Conservation (phyloP, 1,284 basidiomycete species). For the Apiotrichum laibachii region DNA sequence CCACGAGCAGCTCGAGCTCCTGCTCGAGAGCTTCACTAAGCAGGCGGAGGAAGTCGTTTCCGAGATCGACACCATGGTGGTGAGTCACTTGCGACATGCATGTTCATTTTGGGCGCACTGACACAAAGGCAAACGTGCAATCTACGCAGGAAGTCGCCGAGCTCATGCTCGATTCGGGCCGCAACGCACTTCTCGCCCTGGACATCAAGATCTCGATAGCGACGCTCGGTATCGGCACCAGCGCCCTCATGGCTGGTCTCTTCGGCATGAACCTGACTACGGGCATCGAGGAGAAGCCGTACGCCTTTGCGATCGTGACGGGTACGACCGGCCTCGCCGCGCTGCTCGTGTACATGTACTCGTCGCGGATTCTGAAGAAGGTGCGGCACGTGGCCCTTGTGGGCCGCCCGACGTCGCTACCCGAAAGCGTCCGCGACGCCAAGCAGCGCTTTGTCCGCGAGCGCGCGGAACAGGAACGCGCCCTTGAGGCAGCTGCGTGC, state of each 20-base stretch:
- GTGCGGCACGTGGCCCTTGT: slow-evolving; percentile 44
- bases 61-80: slow-evolving; percentile 83
- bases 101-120: slow-evolving; percentile 36
- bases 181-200: slow-evolving; percentile 85
- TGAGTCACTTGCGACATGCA: slow-evolving; percentile 36
- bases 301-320: slow-evolving; percentile 49
- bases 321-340: slow-evolving; percentile 41
- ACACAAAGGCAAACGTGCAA: slow-evolving; percentile 70
- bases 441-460: slow-evolving; percentile 22
- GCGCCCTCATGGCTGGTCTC: slow-evolving; percentile 84
- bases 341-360: slow-evolving; percentile 40
- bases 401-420: slow-evolving; percentile 9
- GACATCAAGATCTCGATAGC: slow-evolving; percentile 93
- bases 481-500: slow-evolving; percentile 8
- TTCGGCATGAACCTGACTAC: slow-evolving; percentile 89
- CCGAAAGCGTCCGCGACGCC: slow-evolving; percentile 18
- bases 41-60: slow-evolving; percentile 94
- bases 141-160: slow-evolving; percentile 98
- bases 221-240: slow-evolving; percentile 88
- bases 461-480: slow-evolving; percentile 10
- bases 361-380: slow-evolving; percentile 40
- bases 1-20: slow-evolving; percentile 88
- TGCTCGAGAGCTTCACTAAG: slow-evolving; percentile 90
- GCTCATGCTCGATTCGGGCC: slow-evolving; percentile 92
- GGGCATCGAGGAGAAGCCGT: slow-evolving; percentile 45